Conservation (phyloP, 176 grass and related monocot genomes). For the Paspalum notatum region DNA sequence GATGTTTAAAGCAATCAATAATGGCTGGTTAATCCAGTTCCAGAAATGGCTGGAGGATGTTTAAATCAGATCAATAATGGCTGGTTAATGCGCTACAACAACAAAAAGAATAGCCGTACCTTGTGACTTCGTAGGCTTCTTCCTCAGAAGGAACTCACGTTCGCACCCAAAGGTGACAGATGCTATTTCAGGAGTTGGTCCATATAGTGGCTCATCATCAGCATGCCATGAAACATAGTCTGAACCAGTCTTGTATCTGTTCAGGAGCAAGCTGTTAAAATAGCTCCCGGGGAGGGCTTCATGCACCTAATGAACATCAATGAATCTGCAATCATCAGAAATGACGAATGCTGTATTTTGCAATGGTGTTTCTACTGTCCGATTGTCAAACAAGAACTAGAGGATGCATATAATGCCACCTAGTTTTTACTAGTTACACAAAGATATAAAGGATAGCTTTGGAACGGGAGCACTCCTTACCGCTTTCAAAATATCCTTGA, state of each 20-base stretch:
- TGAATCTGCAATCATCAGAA: not conserved
- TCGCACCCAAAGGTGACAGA: constrained; percentile 81
- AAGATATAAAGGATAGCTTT: not conserved
- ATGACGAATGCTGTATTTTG: not conserved
- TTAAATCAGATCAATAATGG: not conserved
- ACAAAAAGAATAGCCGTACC: constrained; percentile 25
- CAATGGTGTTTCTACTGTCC: not conserved
- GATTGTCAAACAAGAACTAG: not conserved
- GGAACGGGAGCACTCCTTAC: constrained; percentile 31
- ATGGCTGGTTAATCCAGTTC: not conserved
- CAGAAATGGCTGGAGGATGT: constrained; percentile 30
- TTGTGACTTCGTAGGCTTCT: constrained; percentile 61
- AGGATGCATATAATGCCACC: not conserved
- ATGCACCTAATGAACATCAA: constrained; percentile 56
- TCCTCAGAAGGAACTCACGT: constrained; percentile 69
- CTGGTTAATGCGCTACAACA: not conserved
- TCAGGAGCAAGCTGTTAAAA: constrained; percentile 91
- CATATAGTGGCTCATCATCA: constrained; percentile 84
- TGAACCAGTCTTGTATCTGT: constrained; percentile 78
- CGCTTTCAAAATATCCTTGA: constrained; percentile 75
- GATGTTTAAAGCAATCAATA: constrained; percentile 5
- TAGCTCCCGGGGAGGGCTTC: constrained; percentile 71
- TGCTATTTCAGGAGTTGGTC: constrained; percentile 78
- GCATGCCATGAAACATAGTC: constrained; percentile 93
- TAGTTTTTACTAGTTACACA: not conserved